Conservation (phyloP, 345 rosid species). For the Sonneratia alba region DNA sequence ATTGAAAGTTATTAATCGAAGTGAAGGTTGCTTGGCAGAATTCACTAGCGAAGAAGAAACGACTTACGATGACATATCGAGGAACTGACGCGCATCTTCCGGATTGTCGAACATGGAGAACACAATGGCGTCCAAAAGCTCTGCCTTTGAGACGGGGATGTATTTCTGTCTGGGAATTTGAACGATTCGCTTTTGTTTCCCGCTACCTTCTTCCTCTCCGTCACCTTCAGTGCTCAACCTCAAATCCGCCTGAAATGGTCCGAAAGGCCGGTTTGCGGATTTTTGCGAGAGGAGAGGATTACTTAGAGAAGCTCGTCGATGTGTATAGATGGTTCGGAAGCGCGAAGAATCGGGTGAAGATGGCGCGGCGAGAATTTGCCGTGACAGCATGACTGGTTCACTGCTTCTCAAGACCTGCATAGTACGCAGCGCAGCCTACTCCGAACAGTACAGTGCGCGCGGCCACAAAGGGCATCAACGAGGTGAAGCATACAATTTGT, state of each 20-base stretch:
- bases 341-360: not conserved
- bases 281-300: not conserved
- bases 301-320: not conserved
- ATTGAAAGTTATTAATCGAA: not conserved
- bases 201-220: not conserved
- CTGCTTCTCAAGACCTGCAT: no score
- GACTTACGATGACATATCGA: slow-evolving; percentile 61
- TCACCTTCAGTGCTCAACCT: not conserved
- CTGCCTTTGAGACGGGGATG: slow-evolving; percentile 63
- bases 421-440: no score
- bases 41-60: not conserved
- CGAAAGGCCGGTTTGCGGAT: not conserved
- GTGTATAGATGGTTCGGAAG: not conserved
- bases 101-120: slow-evolving; percentile 36
- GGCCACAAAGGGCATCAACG: no score
- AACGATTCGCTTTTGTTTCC: slow-evolving; percentile 17
- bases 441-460: no score
- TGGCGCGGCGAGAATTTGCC: not conserved
- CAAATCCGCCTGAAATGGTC: not conserved
- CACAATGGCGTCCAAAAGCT: slow-evolving; percentile 55
- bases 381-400: not conserved
- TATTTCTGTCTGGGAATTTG: slow-evolving; percentile 67
- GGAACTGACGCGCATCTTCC: slow-evolving; percentile 45
- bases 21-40: no score
- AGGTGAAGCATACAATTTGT: no score